phyloP scores from a whole-genome alignment of 495 filamentous ascomycete species.

The Penicillium steckii region DNA sequence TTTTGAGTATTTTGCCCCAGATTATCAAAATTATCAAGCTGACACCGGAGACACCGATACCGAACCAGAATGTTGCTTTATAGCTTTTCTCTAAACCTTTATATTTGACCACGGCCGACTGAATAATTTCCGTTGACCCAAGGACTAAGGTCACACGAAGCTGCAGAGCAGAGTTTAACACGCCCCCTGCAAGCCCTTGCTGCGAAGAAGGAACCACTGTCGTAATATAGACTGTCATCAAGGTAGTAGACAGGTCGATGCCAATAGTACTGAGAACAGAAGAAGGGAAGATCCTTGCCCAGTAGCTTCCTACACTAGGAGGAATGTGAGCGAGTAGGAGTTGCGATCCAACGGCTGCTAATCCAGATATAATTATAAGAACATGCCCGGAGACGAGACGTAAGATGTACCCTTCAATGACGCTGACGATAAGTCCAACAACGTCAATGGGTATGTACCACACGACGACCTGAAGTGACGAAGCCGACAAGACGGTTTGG shows the following conservation, averaged over 20 bases:
- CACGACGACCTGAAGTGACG: not conserved
- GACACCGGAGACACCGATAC: not conserved
- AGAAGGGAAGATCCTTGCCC: not conserved
- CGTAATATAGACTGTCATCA: not conserved
- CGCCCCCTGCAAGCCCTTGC: not conserved
- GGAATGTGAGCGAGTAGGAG: not conserved
- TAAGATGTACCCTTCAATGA: not conserved
- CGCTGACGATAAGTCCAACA: not conserved
- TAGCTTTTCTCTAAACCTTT: not conserved
- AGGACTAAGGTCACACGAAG: not conserved
- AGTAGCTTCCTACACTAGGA: not conserved
- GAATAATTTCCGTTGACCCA: not conserved
- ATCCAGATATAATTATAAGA: not conserved
- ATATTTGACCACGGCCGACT: not conserved
- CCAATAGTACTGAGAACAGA: not conserved
- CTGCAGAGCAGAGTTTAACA: not conserved
- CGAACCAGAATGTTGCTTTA: not conserved
- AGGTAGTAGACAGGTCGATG: not conserved
- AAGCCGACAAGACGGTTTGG: not conserved
- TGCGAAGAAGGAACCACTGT: not conserved
- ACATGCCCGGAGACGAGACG: not conserved
- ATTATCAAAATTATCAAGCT: not conserved
- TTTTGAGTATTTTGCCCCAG: not conserved
- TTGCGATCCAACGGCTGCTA: not conserved
- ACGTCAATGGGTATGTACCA: not conserved